phyloP scores from a whole-genome alignment of 768 basidiomycete genomes.

The Collybia sordida region DNA sequence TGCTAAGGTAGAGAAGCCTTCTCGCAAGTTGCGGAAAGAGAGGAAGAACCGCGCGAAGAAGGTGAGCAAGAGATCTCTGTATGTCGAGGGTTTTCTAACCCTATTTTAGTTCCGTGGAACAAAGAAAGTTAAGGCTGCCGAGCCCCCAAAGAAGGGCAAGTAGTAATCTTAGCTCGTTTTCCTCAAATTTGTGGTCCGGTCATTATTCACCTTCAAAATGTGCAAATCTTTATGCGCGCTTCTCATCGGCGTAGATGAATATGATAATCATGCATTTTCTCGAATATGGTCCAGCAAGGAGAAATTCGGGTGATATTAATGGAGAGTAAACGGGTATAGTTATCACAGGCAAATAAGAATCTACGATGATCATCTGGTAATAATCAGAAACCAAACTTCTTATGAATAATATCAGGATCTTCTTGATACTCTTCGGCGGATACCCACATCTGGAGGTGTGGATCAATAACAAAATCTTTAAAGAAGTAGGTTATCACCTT shows the following conservation, averaged over 20 bases:
- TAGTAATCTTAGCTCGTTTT: slow-evolving; percentile 33
- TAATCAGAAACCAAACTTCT: slow-evolving; percentile 82
- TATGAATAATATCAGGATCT: slow-evolving; percentile 98
- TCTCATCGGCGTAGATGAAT: slow-evolving; percentile 21
- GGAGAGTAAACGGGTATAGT: slow-evolving; percentile 28
- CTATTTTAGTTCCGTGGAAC: slow-evolving; percentile 81
- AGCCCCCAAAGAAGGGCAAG: slow-evolving; percentile 91
- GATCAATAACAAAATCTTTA: slow-evolving; percentile 8
- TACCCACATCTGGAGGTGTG: slow-evolving; percentile 87
- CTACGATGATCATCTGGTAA: slow-evolving; percentile 13
- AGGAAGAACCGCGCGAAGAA: slow-evolving; percentile 99
- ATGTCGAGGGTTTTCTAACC: slow-evolving; percentile 11
- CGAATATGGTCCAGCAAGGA: slow-evolving; percentile 16
- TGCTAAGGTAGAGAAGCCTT: slow-evolving; percentile 84
- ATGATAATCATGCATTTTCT: slow-evolving; percentile 25
- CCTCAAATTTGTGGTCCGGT: too few relatives aligned
- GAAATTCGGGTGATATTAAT: slow-evolving; percentile 15
- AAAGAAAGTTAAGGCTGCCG: slow-evolving; percentile 92
- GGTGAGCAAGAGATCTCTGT: slow-evolving; percentile 39
- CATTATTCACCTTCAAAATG: too few relatives aligned
- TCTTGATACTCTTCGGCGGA: slow-evolving; percentile 99
- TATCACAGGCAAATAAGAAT: slow-evolving; percentile 15
- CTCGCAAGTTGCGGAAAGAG: slow-evolving; percentile 98
- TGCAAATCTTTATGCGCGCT: slow-evolving; percentile 8
- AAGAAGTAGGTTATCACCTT: slow-evolving; percentile 57